These are phyloP conservation scores for Mycena capillaripes DNA, from an alignment of 768 basidiomycete species.

Conservation along the genomic window DNA sequence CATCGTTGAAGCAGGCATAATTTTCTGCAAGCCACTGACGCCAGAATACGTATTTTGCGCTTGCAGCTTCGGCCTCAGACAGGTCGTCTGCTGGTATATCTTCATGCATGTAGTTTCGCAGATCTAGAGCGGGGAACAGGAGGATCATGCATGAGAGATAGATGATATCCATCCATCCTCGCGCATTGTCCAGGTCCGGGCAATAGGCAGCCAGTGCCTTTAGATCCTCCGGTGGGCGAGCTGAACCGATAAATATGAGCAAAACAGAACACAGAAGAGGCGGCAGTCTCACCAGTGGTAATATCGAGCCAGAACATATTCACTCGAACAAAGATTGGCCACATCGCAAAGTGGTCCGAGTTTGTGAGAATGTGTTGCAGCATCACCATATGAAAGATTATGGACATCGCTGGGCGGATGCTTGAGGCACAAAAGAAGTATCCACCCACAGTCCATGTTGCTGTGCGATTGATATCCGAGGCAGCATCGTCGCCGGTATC, in stretches of 20 bases:
- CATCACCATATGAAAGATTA: conserved; percentile 3
- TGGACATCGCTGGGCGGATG: neutral
- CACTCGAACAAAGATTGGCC: conserved; percentile 9
- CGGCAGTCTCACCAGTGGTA: neutral
- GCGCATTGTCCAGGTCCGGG: neutral
- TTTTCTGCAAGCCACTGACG: neutral
- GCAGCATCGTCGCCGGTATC: neutral
- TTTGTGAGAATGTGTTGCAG: conserved; percentile 10
- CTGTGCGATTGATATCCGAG: neutral
- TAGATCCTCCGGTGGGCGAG: neutral
- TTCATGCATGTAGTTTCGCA: neutral
- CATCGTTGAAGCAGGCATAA: neutral
- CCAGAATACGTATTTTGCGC: neutral
- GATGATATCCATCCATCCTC: conserved; percentile 15
- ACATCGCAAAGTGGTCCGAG: neutral
- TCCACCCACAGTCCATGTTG: neutral
- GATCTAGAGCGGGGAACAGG: neutral
- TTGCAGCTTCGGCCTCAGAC: neutral
- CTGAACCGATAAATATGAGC: too few species aligned
- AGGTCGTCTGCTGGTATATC: neutral
- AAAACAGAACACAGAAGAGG: neutral
- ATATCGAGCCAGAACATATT: conserved; percentile 1
- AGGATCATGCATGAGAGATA: conserved; percentile 3
- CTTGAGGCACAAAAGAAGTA: conserved; percentile 6
- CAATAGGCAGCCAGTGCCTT: neutral